A percentile compares a stretch with the other conserved stretches of the same genome.
These are phyloP conservation scores for Citrus cavaleriei DNA, from an alignment of 345 rosid species.

Conservation along the genomic window DNA sequence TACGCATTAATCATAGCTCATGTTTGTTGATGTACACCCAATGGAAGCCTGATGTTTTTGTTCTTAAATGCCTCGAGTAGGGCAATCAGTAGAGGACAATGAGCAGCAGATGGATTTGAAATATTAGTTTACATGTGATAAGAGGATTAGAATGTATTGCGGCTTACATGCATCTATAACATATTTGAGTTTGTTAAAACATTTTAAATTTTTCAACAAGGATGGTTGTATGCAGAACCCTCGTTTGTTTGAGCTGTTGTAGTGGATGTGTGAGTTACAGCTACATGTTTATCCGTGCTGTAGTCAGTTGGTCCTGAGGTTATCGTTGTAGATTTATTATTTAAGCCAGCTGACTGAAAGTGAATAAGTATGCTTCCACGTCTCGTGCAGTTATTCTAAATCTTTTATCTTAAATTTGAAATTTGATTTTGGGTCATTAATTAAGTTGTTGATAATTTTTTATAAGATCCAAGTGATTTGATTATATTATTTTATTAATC, in stretches of 20 bases:
- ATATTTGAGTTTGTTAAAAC: too few relatives aligned
- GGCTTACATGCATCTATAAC: background rate
- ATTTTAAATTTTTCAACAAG: background rate
- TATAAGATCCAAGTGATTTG: accelerated
- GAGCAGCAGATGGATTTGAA: background rate
- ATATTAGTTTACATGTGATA: background rate
- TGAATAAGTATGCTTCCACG: background rate
- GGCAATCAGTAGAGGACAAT: background rate
- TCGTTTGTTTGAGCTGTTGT: background rate
- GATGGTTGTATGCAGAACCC: background rate
- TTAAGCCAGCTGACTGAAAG: background rate
- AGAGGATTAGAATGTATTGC: background rate
- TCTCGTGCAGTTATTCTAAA: too few relatives aligned
- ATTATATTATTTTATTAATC: accelerated
- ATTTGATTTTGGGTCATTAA: too few relatives aligned
- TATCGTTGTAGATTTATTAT: background rate
- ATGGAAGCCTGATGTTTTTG: background rate
- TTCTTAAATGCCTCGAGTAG: background rate
- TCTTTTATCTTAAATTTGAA: too few relatives aligned
- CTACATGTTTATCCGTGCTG: background rate
- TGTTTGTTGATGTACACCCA: background rate
- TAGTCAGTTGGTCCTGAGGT: background rate
- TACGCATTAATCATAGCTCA: background rate
- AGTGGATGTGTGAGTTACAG: background rate
- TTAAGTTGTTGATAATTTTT: too few relatives aligned